These are phyloP conservation scores for Globisporangium takayamanum DNA, from an alignment of 352 stramenopile genomes.

Conservation along the genomic window DNA sequence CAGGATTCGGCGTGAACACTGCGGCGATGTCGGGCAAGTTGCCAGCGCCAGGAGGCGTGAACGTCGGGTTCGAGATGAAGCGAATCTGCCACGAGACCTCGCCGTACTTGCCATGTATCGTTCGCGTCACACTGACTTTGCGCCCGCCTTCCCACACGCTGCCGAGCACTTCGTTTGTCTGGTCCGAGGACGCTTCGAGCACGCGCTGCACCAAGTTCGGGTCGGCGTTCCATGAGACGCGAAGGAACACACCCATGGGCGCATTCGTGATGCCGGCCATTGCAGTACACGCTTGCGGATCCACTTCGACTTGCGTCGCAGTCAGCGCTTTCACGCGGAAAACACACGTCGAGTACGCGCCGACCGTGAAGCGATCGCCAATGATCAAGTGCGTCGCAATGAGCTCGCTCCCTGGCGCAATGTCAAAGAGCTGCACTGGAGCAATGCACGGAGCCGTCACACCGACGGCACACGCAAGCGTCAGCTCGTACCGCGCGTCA, in stretches of 20 bases:
- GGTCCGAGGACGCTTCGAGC: slow-evolving; percentile 48
- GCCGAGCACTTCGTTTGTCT: slow-evolving; percentile 19
- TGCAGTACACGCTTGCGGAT: slow-evolving; percentile 16
- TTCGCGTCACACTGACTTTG: slow-evolving; percentile 80
- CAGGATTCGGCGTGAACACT: slow-evolving; percentile 24
- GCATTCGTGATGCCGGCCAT: slow-evolving; percentile 19
- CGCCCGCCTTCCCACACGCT: slow-evolving; percentile 43
- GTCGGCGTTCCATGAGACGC: slow-evolving; percentile 66
- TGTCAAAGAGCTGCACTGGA: slow-evolving; percentile 23
- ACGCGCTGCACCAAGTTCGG: slow-evolving; percentile 36
- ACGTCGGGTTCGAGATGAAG: slow-evolving; percentile 90
- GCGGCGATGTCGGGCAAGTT: slow-evolving; percentile 72
- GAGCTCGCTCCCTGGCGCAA: slow-evolving; percentile 22
- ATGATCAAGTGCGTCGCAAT: slow-evolving; percentile 28
- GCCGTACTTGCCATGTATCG: slow-evolving; percentile 92
- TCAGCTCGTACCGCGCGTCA: slow-evolving; percentile 30
- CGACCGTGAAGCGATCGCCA: slow-evolving; percentile 54
- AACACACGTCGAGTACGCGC: slow-evolving; percentile 38
- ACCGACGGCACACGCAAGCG: slow-evolving; percentile 20
- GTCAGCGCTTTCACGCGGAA: slow-evolving; percentile 39
- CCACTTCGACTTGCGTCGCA: slow-evolving; percentile 28
- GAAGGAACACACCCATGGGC: slow-evolving; percentile 22
- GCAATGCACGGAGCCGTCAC: slow-evolving; percentile 16
- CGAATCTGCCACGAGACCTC: slow-evolving; percentile 91
- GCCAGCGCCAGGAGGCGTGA: slow-evolving; percentile 87